A percentile compares a stretch with the other conserved stretches of the same genome.
Conservation (phyloP, 2,329 filamentous ascomycete species). For the Epichloe bromicola region DNA sequence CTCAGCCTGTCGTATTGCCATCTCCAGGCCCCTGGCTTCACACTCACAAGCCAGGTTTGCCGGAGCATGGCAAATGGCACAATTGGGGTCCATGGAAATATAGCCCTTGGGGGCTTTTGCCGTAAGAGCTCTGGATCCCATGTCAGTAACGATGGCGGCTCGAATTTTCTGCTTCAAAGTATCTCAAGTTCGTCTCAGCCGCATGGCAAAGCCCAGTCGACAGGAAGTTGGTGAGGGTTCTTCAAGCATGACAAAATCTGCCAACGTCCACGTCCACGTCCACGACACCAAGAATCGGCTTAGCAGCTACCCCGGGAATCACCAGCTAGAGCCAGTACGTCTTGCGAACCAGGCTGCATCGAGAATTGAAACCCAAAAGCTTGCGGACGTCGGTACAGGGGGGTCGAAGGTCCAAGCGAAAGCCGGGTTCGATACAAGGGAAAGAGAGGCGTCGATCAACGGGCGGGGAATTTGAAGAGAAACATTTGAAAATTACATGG, state of each 20-base stretch:
- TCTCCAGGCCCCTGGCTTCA: constrained; percentile 51
- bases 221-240: neutral
- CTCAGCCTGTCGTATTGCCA: constrained; percentile 51
- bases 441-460: neutral
- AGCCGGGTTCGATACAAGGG: neutral
- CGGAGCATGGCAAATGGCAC: constrained; percentile 51
- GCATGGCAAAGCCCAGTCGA: neutral
- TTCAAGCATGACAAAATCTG: neutral
- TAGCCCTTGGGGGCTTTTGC: constrained; percentile 28
- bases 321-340: neutral
- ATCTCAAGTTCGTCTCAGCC: neutral
- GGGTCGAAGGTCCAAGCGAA: neutral
- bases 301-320: neutral
- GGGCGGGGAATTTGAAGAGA: neutral
- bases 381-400: neutral
- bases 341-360: neutral
- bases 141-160: constrained; percentile 26
- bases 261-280: neutral
- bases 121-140: constrained; percentile 36
- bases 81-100: constrained; percentile 56
- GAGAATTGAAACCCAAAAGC: neutral
- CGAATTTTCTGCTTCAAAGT: neutral
- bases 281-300: neutral
- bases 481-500: neutral
- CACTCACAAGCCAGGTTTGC: constrained; percentile 48